Base-by-base conservation (phyloP, 2,329 filamentous ascomycete genomes). In the Chalara sp. region DNA sequence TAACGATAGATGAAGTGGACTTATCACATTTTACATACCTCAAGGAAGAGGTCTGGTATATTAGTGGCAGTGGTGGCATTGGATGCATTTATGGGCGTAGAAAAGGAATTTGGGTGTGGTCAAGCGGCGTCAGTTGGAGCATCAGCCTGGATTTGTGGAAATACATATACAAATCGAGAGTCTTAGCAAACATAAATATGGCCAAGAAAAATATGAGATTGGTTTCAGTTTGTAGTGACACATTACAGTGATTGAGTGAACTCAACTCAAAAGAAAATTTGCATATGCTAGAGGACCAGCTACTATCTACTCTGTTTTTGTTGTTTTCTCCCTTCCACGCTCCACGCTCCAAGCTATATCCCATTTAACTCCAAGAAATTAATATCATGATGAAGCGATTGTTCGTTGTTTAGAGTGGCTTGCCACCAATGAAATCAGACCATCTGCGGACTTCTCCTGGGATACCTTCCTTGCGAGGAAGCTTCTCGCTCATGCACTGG, bases 401-500 rank as follows among this genome's bases (percentile, higher is more conserved):
- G 21, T 21, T 21, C 3, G 21, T 21, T 21, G 32, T 56, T 53
- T 83, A 89, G 75, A 89, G 72, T 48, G 84, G 85, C 79, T 89
- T 89, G 63, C 86, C 85, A 58, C 90, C 90, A 63, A 96, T 87
- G 70, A 97, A 99, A 64, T 97, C 86, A 59, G 89, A 95, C 93
- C 93, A 99, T 65, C 85, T 84, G 68, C 87, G 84, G 64, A 97
- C 93, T 73, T 99, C 93, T 45, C 81, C 76, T 45, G 93, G 93
- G 57, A 96, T 92, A 49, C 90, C 92, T 67, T 93, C 89, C 55
- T 81, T 74, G 63, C 89, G 84, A 55, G 93, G 93, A 46, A 99
- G 79, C 78, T 97, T 99, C 78, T 90, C 88, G 72, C 78, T 93
- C 89, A 99, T 95, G 73, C 93, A 97, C 70, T 89, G 88, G 55